Base-by-base conservation (phyloP, 2,329 filamentous ascomycete genomes). In the Monilinia polystroma region DNA sequence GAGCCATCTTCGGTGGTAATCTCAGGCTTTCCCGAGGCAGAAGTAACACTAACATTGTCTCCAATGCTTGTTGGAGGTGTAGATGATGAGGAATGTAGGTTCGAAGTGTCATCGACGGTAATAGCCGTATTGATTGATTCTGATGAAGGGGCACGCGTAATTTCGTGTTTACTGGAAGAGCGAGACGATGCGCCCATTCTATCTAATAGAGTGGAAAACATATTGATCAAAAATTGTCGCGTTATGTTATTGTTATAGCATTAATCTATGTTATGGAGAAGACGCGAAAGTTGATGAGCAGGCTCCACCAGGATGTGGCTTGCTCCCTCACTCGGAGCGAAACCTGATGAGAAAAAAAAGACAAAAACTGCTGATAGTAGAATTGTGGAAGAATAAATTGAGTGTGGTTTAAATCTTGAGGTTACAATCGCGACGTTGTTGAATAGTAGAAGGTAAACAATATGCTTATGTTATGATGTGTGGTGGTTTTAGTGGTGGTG, bases 21-120 rank as follows among this genome's bases (percentile, higher is more conserved):
- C n/a, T 75, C 75, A 23, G 69, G 67, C 67, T 73, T 74, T 23
- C 72, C 58, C 12, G 78, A 81, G 52, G 80, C 77, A 52, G 84
- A 84, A 64, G 81, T 80, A 66, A 87, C 79, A 78, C 87, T 89
- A 68, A 81, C 82, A 72, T 80, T 82, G 76, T 90, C 88, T 74
- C 84, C 85, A 71, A 88, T 80, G 71, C 86, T 90, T 59, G 88
- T 90, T 32, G 87, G 86, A 57, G 88, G 88, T 67, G 88, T 90
- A 12, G 73, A 75, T 35, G 74, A 75, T 52, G 72, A 73, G 49
- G 73, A 74, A 65, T 70, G 70, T 64, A 70, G 67, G 64, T 73
- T 72, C n/a, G 72, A 70, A 41, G 70, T 67, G 51, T 69, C 67
- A 57, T 75, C 74, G 66, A 72, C 73, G 35, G 74, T 75, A 54